Conservation (phyloP, 2,329 filamentous ascomycete species). For the Botrytis fabae region DNA sequence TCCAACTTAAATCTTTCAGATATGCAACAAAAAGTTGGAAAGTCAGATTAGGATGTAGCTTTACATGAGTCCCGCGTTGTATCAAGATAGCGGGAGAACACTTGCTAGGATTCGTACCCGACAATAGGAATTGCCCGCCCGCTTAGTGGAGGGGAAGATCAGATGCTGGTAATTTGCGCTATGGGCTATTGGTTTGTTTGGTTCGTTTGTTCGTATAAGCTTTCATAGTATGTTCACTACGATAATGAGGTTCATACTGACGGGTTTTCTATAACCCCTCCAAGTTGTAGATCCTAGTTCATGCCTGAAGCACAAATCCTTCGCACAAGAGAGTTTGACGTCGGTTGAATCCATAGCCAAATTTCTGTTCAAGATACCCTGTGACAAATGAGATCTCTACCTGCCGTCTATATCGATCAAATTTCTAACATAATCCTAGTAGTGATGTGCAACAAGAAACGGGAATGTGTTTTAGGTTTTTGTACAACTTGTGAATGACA, state of each 20-base stretch:
- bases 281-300: neutral
- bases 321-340: too few species aligned
- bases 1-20: neutral
- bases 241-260: neutral
- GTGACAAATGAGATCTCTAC: neutral
- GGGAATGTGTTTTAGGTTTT: too few species aligned
- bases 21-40: neutral
- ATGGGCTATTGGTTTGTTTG: too few species aligned
- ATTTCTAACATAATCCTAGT: neutral
- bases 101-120: neutral
- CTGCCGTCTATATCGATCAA: neutral
- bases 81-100: neutral
- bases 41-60: neutral
- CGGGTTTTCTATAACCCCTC: neutral
- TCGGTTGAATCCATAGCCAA: neutral
- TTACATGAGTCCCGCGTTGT: neutral
- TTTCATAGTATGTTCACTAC: too few species aligned
- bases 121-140: neutral
- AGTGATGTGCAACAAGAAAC: too few species aligned
- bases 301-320: neutral
- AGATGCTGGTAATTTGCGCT: neutral
- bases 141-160: too few species aligned
- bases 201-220: too few species aligned
- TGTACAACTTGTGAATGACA: too few species aligned
- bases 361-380: too few species aligned